A percentile compares a stretch with the other conserved stretches of the same genome.
Evolutionary conservation across 768 basidiomycete genomes (phyloP).

Genomic region (Rhizopogon vesiculosus): DNA sequence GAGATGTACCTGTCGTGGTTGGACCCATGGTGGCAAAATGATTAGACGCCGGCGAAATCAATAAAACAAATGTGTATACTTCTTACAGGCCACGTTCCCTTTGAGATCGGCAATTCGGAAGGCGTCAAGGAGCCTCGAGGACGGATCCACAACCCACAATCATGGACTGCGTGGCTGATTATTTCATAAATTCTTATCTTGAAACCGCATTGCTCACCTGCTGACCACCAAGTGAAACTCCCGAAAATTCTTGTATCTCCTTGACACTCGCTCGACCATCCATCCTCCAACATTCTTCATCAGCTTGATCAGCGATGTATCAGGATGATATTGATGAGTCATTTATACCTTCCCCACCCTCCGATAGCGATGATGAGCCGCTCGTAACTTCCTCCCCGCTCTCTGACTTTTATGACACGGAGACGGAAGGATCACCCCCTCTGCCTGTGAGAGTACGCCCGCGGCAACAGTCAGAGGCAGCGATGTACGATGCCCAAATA

Average conservation of each 20-base stretch:
- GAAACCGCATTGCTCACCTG: background rate
- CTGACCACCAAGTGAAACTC: background rate
- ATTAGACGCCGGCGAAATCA: background rate
- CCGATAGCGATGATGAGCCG: constrained; percentile 5
- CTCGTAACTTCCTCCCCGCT: constrained; percentile 1
- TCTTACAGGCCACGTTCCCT: background rate
- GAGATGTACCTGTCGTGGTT: background rate
- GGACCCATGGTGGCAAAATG: no score
- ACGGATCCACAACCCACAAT: constrained; percentile 6
- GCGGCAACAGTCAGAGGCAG: constrained; percentile 12
- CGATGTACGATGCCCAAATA: constrained; percentile 22
- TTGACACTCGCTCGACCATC: background rate
- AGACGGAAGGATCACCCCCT: constrained; percentile 19
- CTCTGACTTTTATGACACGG: constrained; percentile 15
- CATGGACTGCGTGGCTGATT: background rate
- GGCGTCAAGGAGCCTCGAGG: constrained; percentile 10
- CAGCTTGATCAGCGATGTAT: constrained; percentile 15
- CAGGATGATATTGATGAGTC: constrained; percentile 21
- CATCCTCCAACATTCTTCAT: background rate
- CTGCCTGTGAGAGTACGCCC: constrained; percentile 1
- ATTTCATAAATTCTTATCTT: background rate
- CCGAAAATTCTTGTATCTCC: background rate
- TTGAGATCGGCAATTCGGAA: background rate
- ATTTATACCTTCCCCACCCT: constrained; percentile 24
- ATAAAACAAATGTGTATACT: background rate